phyloP scores from a whole-genome alignment of 805 yeast species.

The Candida maesae region DNA sequence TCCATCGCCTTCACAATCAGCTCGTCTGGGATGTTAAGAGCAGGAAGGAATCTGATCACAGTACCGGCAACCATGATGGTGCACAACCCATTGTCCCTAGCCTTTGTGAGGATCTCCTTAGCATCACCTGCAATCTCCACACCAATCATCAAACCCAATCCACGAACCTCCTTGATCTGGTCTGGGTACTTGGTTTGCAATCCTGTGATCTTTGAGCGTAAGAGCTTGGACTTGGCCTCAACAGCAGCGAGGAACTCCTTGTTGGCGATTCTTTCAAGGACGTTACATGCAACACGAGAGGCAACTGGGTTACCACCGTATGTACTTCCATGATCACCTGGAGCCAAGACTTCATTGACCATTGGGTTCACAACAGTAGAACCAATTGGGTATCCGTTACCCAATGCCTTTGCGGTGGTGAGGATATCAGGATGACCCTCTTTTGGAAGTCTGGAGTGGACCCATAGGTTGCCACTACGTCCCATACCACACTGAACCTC shows the following conservation, averaged over 20 bases:
- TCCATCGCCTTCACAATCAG: constrained; percentile 67
- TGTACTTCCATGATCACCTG: constrained; percentile 98
- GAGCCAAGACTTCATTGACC: constrained; percentile 66
- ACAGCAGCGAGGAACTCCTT: constrained; percentile 60
- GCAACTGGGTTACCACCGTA: constrained; percentile 97
- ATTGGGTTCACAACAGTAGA: constrained; percentile 85
- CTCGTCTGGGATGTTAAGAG: constrained; percentile 74
- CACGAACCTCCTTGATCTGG: constrained; percentile 33
- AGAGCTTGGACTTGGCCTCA: constrained; percentile 51
- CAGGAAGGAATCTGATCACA: constrained; percentile 88
- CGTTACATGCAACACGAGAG: constrained; percentile 73
- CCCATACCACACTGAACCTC: constrained; percentile 98
- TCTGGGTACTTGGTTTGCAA: constrained; percentile 56
- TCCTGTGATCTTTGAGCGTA: constrained; percentile 45
- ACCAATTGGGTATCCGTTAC: constrained; percentile 95
- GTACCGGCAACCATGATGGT: constrained; percentile 91
- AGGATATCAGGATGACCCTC: constrained; percentile 92
- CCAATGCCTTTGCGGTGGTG: constrained; percentile 93
- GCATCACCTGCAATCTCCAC: constrained; percentile 82
- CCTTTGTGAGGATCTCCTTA: constrained; percentile 56
- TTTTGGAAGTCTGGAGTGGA: constrained; percentile 69
- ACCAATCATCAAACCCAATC: background rate
- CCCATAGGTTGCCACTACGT: constrained; percentile 91
- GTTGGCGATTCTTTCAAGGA: constrained; percentile 62
- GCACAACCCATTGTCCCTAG: constrained; percentile 76